These are phyloP conservation scores for Xenoacremonium recifei DNA, from an alignment of 2,329 filamentous ascomycete species.

Conservation along the genomic window DNA sequence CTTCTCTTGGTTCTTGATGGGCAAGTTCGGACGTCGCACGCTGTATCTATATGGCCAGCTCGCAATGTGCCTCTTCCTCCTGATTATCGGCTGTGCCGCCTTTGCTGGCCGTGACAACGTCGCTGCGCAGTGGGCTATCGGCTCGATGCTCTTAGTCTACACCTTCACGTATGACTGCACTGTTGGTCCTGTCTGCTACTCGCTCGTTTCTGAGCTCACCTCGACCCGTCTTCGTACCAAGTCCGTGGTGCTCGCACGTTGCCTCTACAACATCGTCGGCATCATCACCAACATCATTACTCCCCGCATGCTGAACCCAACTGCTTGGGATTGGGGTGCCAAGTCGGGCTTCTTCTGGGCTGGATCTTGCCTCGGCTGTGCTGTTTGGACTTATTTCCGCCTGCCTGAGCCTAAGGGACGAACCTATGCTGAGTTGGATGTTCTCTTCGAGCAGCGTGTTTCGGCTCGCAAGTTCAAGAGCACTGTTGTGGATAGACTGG, in stretches of 20 bases:
- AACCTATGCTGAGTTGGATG: conserved; percentile 23
- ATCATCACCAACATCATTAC: conserved; percentile 17
- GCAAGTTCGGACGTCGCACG: conserved; percentile 6
- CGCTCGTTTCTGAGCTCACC: conserved; percentile 41
- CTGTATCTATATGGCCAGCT: conserved; percentile 38
- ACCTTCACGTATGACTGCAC: conserved; percentile 37
- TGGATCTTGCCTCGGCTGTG: conserved; percentile 11
- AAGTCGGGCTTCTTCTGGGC: conserved; percentile 22
- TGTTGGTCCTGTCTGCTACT: conserved; percentile 68
- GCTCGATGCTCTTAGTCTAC: conserved; percentile 40
- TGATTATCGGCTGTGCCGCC: conserved; percentile 53
- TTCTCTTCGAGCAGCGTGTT: conserved; percentile 12
- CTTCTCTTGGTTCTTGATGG: conserved; percentile 33
- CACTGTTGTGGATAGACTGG: neutral
- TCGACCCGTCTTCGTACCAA: conserved; percentile 33
- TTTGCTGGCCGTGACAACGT: conserved; percentile 40
- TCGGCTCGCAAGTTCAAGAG: conserved; percentile 15
- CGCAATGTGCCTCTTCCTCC: conserved; percentile 40
- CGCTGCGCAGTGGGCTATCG: conserved; percentile 43
- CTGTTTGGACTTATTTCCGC: conserved; percentile 21
- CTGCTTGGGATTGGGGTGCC: conserved; percentile 18
- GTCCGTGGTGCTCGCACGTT: conserved; percentile 28
- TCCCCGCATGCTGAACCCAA: conserved; percentile 23
- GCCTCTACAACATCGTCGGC: conserved; percentile 23
- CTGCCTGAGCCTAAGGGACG: conserved; percentile 24